These are phyloP conservation scores for Xylariales sp. DNA, from an alignment of 2,329 filamentous ascomycete genomes.

Conservation along the genomic window DNA sequence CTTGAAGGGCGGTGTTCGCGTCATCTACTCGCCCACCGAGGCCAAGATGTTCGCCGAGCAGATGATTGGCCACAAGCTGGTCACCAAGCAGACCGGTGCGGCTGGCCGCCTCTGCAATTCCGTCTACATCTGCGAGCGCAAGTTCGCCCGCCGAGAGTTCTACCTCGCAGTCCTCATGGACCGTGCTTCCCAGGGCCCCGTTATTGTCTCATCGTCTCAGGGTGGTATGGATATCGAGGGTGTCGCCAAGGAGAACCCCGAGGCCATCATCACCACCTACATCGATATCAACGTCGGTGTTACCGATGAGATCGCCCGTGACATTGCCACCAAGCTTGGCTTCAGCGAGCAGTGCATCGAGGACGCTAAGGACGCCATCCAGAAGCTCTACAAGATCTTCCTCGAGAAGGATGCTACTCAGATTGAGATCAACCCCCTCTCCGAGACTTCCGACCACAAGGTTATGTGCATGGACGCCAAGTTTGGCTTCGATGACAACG, in stretches of 20 bases:
- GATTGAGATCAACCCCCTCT: conserved; percentile 99
- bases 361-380: conserved; percentile 91
- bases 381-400: conserved; percentile 99
- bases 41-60: conserved; percentile 97
- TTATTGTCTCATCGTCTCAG: conserved; percentile 96
- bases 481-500: conserved; percentile 98
- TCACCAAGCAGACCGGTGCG: conserved; percentile 98
- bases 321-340: conserved; percentile 86
- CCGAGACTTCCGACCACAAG: conserved; percentile 96
- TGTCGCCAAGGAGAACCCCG: conserved; percentile 95
- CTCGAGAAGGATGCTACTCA: conserved; percentile 97
- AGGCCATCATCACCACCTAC: conserved; percentile 89
- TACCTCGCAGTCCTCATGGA: conserved; percentile 99
- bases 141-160: conserved; percentile 98
- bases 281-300: conserved; percentile 94
- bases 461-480: conserved; percentile 99
- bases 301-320: conserved; percentile 88
- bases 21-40: conserved; percentile 96
- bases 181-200: conserved; percentile 81
- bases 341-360: conserved; percentile 98
- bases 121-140: conserved; percentile 99
- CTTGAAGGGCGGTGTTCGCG: conserved; percentile 95
- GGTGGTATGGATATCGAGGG: conserved; percentile 99
- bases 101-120: conserved; percentile 90
- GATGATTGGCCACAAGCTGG: conserved; percentile 99